Percentiles rank a stretch among this genome's conserved stretches.
These are phyloP conservation scores for Paramecium pentaurelia DNA, from an alignment of 73 alveolate genomes.

Conservation along the genomic window DNA sequence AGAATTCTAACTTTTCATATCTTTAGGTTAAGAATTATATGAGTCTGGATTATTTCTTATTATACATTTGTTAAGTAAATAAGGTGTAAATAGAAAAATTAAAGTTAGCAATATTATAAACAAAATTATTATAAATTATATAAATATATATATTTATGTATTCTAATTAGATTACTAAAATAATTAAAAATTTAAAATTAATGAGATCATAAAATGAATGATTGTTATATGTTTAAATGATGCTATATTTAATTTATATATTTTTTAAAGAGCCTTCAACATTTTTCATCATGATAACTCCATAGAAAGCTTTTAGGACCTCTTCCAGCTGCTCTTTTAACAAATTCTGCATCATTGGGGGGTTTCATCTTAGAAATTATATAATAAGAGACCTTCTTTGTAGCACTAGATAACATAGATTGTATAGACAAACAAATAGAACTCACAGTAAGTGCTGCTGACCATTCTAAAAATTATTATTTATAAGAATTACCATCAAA, in stretches of 20 bases:
- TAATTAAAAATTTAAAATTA: not conserved
- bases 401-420: constrained; percentile 89
- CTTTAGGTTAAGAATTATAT: too few species aligned
- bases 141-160: not conserved
- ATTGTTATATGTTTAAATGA: not conserved
- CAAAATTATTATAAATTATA: not conserved
- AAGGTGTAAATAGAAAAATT: too few species aligned
- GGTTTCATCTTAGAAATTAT: constrained; percentile 62
- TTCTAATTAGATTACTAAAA: not conserved
- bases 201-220: not conserved
- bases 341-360: constrained; percentile 75
- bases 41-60: not conserved
- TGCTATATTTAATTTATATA: not conserved
- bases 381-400: constrained; percentile 57
- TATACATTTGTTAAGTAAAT: too few species aligned
- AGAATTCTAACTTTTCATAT: too few species aligned
- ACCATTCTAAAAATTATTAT: constrained; percentile 70
- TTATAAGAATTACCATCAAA: constrained; percentile 72
- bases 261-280: constrained; percentile 30
- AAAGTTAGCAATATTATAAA: too few species aligned
- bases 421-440: constrained; percentile 86
- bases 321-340: constrained; percentile 69
- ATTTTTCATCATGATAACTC: constrained; percentile 68
- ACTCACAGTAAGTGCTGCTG: constrained; percentile 91
- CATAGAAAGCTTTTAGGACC: constrained; percentile 83